Percentiles rank a stretch among this genome's conserved stretches.
phyloP scores from a whole-genome alignment of 2,329 filamentous ascomycete species.

The Furcasterigmium furcatum region DNA sequence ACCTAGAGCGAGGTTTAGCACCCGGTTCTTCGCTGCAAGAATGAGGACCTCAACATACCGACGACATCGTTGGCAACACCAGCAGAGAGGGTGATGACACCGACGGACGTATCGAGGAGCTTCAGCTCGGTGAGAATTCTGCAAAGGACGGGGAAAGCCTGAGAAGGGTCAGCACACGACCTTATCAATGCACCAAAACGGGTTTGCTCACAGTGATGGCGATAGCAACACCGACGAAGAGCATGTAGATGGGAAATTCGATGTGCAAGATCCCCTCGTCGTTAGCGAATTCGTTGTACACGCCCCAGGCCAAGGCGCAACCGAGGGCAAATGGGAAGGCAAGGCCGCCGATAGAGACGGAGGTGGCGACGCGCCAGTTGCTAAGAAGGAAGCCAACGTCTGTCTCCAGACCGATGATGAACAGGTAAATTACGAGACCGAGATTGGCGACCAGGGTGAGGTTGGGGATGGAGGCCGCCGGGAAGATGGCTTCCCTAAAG shows the following conservation, averaged over 20 bases:
- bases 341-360: conserved; percentile 79
- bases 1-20: conserved; percentile 74
- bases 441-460: conserved; percentile 78
- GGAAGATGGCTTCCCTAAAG: conserved; percentile 76
- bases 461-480: conserved; percentile 67
- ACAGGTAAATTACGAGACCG: conserved; percentile 80
- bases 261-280: conserved; percentile 37
- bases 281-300: conserved; percentile 69
- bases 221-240: conserved; percentile 89
- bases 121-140: conserved; percentile 91
- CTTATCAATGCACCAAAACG: neutral
- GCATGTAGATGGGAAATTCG: conserved; percentile 51
- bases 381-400: conserved; percentile 72
- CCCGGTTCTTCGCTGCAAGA: conserved; percentile 45
- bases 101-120: conserved; percentile 76
- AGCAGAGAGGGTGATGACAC: conserved; percentile 83
- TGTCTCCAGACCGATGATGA: conserved; percentile 84
- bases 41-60: conserved; percentile 17
- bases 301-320: conserved; percentile 73
- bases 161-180: conserved; percentile 24
- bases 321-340: conserved; percentile 78
- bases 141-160: conserved; percentile 81
- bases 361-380: conserved; percentile 78
- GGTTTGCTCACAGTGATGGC: conserved; percentile 64
- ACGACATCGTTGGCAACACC: conserved; percentile 84